Base-by-base conservation (phyloP, 2,329 filamentous ascomycete genomes). In the Seiridium cupressi region DNA sequence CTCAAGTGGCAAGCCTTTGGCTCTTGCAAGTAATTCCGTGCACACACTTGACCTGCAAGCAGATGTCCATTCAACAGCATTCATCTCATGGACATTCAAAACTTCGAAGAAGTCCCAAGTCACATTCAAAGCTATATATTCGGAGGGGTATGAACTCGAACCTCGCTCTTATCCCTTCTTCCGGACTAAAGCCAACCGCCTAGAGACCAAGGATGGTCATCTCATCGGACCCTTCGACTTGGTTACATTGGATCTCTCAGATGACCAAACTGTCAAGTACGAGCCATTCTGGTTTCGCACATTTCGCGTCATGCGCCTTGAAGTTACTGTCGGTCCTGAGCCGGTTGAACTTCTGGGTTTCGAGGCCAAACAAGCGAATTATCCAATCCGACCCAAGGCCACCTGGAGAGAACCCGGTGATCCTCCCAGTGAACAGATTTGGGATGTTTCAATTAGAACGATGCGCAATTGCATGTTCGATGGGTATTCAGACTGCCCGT, bases 401-500 rank as follows among this genome's bases (percentile, higher is more conserved):
- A 18, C 10, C 4, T 57, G 40, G 55, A 57, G 38, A 35, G 44
- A 46, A 18, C 55, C 44, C 18, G 44, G 44, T 2, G 55, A 57
- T 48, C 9, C 55, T 6, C 35, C 48, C 6, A 57, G 40, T 10
- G 55, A 57, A 13, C 26, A 44, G 26, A 57, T 57, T 3, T 57
- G 55, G 55, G 55, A 57, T 38, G 55, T 57, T 5, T 57, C 55
- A 6, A 59, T 65, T 10, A 57, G 64, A 18, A 69, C 67, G 3
- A 59, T 69, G 59, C 61, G 59, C 2, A 69, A 69, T 35, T 69
- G 66, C 56, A 69, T 69, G 65, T 64, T 70, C 42, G 71, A 73
- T 57, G 70, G 69, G 6, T 73, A 74, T 55, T 68, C 70, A 1
- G 73, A 74, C 48, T 75, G 72, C 35, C 72, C 72, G 0, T 73